Evolutionary conservation across 192 early-diverging fungal species (phyloP).

Genomic region (Lunasporangiospora selenospora): DNA sequence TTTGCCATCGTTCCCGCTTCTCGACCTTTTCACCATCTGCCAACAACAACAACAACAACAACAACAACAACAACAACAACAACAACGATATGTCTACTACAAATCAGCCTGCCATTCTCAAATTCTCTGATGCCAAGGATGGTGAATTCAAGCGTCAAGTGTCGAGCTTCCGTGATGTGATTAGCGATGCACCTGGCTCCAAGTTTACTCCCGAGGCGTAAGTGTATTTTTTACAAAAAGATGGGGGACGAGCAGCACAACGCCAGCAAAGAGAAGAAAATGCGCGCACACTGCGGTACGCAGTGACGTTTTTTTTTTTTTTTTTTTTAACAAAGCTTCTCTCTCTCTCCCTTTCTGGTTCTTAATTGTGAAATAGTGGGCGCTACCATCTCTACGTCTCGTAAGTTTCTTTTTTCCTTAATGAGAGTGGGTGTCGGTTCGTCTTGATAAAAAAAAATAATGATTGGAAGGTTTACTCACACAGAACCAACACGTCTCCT

Average conservation of each 20-base stretch:
- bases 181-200: conserved; percentile 61
- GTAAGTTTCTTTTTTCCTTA: conserved; percentile 29
- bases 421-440: background rate
- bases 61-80: background rate
- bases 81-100: background rate
- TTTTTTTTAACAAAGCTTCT: too few species aligned
- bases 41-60: background rate
- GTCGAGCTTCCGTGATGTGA: conserved; percentile 71
- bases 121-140: conserved; percentile 69
- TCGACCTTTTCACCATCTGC: conserved; percentile 7
- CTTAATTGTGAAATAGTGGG: conserved; percentile 10
- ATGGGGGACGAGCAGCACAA: too few species aligned
- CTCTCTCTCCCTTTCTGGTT: background rate
- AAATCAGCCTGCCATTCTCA: conserved; percentile 50
- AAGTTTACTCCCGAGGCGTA: conserved; percentile 78
- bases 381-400: conserved; percentile 42
- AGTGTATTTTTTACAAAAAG: conserved; percentile 16
- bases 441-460: background rate
- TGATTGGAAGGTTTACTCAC: too few species aligned
- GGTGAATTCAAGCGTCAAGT: conserved; percentile 85
- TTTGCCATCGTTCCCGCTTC: background rate
- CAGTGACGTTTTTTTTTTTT: background rate
- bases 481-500: too few species aligned
- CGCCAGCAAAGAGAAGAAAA: too few species aligned
- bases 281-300: too few species aligned